phyloP scores from a whole-genome alignment of 2,329 filamentous ascomycete genomes.

The Sarocladium strictum region DNA sequence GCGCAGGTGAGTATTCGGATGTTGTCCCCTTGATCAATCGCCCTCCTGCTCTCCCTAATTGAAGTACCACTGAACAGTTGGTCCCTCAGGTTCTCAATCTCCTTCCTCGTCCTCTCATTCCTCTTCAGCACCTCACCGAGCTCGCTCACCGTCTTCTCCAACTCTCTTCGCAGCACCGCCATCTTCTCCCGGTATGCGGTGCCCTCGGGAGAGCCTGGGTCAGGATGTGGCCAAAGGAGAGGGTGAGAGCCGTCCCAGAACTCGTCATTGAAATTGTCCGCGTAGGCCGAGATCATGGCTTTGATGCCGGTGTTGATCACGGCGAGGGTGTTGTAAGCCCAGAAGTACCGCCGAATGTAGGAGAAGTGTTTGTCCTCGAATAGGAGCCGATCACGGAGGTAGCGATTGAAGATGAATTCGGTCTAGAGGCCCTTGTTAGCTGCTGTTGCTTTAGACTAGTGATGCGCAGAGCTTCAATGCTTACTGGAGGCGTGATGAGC shows the following conservation, averaged over 20 bases:
- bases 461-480: neutral
- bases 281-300: conserved; percentile 50
- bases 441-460: neutral
- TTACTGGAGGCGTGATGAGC: conserved; percentile 51
- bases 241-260: conserved; percentile 52
- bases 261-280: conserved; percentile 50
- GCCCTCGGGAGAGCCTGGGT: conserved; percentile 26
- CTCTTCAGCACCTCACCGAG: conserved; percentile 40
- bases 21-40: conserved; percentile 58
- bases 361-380: conserved; percentile 58
- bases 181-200: conserved; percentile 41
- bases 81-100: conserved; percentile 51
- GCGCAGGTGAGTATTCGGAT: conserved; percentile 55
- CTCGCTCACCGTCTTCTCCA: conserved; percentile 45
- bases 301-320: conserved; percentile 55
- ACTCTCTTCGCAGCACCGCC: conserved; percentile 37
- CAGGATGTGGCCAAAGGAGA: conserved; percentile 45
- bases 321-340: conserved; percentile 55
- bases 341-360: conserved; percentile 57
- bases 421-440: conserved; percentile 20
- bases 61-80: conserved; percentile 59
- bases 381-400: conserved; percentile 49
- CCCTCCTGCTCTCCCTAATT: conserved; percentile 54
- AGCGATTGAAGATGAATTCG: conserved; percentile 53
- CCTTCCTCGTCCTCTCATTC: conserved; percentile 47